Base-by-base conservation (phyloP, 2,329 filamentous ascomycete species). In the Cytospora piceae region DNA sequence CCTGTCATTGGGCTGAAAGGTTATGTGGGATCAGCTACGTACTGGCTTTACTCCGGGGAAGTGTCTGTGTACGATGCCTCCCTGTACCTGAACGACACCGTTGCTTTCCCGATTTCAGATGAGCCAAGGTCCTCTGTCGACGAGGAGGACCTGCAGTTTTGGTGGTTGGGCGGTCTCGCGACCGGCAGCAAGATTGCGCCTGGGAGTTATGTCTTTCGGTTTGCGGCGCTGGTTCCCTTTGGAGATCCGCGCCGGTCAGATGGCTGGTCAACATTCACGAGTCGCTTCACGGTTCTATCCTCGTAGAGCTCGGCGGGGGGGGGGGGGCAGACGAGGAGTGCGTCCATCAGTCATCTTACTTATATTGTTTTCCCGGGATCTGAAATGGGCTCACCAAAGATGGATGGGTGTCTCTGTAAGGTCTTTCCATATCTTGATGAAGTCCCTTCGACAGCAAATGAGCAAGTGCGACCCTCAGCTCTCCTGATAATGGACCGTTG, bases 1-100 rank as follows among this genome's bases (percentile, higher is more conserved):
- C 74, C 74, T 1, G 71, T 72, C 6, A 46, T 69, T 15, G 74
- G 74, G 3, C 37, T 71, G 53, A 71, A 71, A 5, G 69, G 69
- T 22, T 76, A 68, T 61, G 31, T 53, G 4, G 63, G 63, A 2
- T 61, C 63, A 22, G 58, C 31, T 34, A 57, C 63, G 37, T 65
- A 65, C 29, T 65, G 63, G 63, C 37, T 27, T 32, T 60, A 56
- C 52, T 61, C 57, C 22, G 63, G 63, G 12, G 39, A 61, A 24
- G 57, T 61, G n/a, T 52, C 57, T 17, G 27, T 42, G 20, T 65
- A 61, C 20, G 63, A 65, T 61, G 27, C 58, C 3, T 55, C 51
- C 15, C 39, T 15, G 34, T 27, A 65, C 20, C 56, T 58, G 2
- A 65, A 65, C 58, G 55, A 58, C 24, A 65, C 63, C 2, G 39